A percentile compares a stretch with the other conserved stretches of the same genome.
These are phyloP conservation scores for Cercospora canescens DNA, from an alignment of 2,329 filamentous ascomycete genomes.

Conservation along the genomic window DNA sequence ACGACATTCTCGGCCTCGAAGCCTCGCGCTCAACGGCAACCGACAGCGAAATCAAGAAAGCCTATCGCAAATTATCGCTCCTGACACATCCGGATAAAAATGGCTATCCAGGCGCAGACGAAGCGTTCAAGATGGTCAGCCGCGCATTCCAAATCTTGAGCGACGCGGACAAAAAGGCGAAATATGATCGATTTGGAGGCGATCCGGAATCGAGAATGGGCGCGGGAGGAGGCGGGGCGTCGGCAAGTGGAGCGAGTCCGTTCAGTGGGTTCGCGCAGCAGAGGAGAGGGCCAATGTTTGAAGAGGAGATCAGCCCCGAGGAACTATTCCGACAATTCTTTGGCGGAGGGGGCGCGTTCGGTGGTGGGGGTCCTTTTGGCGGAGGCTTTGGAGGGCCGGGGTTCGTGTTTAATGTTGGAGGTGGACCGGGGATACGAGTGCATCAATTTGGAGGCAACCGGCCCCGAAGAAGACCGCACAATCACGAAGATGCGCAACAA, in stretches of 20 bases:
- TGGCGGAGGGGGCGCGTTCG: slow-evolving; percentile 62
- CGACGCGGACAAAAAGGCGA: slow-evolving; percentile 88
- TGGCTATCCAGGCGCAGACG: slow-evolving; percentile 89
- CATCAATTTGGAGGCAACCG: slow-evolving; percentile 88
- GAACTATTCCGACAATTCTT: slow-evolving; percentile 98
- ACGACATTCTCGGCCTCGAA: slow-evolving; percentile 84
- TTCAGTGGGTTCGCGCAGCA: slow-evolving; percentile 62
- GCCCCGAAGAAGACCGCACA: slow-evolving; percentile 74
- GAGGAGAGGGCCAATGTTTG: slow-evolving; percentile 64
- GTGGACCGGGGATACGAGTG: slow-evolving; percentile 82
- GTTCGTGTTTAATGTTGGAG: slow-evolving; percentile 91
- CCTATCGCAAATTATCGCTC: slow-evolving; percentile 90
- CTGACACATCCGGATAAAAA: slow-evolving; percentile 99
- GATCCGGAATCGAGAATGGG: slow-evolving; percentile 90
- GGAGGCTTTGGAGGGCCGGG: slow-evolving; percentile 64
- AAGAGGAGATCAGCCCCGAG: slow-evolving; percentile 92
- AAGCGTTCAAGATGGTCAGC: slow-evolving; percentile 97
- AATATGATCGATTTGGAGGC: slow-evolving; percentile 84
- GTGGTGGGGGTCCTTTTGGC: slow-evolving; percentile 21
- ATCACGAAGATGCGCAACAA: slow-evolving; percentile 46
- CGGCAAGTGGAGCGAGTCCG: slow-evolving; percentile 60
- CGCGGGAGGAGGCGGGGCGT: slow-evolving; percentile 40
- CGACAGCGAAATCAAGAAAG: slow-evolving; percentile 93
- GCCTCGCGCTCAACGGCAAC: slow-evolving; percentile 63
- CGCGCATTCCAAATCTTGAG: slow-evolving; percentile 90